These are phyloP conservation scores for Ceratocystiopsis minuta DNA, from an alignment of 2,329 filamentous ascomycete species.

Conservation along the genomic window DNA sequence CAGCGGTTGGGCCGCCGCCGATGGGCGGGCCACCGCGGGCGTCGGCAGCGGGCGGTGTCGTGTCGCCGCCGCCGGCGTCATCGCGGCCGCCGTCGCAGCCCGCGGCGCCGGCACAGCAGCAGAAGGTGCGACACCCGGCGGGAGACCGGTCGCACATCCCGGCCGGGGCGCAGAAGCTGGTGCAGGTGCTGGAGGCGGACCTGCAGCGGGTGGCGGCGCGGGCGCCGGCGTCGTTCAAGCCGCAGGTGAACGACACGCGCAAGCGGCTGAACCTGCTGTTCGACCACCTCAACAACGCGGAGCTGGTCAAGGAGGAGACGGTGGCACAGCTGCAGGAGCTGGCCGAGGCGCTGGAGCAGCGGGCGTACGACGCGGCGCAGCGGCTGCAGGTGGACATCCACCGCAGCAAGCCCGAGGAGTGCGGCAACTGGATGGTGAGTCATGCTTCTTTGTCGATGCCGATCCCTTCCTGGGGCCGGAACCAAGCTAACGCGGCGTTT, in stretches of 20 bases:
- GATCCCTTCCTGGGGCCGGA: no score
- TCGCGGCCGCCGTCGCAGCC: constrained; percentile 25
- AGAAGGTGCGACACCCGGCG: constrained; percentile 52
- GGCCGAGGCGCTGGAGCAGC: constrained; percentile 45
- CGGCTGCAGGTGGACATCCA: constrained; percentile 58
- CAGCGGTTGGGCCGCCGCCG: constrained; percentile 17
- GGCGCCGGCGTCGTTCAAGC: constrained; percentile 70
- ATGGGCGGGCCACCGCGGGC: constrained; percentile 19
- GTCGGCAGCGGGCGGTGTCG: constrained; percentile 11
- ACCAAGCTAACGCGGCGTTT: not conserved
- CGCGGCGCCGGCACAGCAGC: constrained; percentile 24
- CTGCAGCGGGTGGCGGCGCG: constrained; percentile 77
- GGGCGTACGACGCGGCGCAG: constrained; percentile 50
- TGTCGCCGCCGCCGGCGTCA: not conserved
- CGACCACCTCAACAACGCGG: constrained; percentile 91
- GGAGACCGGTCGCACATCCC: constrained; percentile 88
- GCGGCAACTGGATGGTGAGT: constrained; percentile 73
- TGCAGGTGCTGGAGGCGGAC: constrained; percentile 63
- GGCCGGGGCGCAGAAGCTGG: constrained; percentile 53
- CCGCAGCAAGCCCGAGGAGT: constrained; percentile 60
- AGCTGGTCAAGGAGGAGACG: constrained; percentile 67
- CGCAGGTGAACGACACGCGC: constrained; percentile 84
- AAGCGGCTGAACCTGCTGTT: constrained; percentile 88
- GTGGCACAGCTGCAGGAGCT: constrained; percentile 48
- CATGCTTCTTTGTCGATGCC: not conserved